These are phyloP conservation scores for Podosphaera leucotricha DNA, from an alignment of 2,329 filamentous ascomycete genomes.

Conservation along the genomic window DNA sequence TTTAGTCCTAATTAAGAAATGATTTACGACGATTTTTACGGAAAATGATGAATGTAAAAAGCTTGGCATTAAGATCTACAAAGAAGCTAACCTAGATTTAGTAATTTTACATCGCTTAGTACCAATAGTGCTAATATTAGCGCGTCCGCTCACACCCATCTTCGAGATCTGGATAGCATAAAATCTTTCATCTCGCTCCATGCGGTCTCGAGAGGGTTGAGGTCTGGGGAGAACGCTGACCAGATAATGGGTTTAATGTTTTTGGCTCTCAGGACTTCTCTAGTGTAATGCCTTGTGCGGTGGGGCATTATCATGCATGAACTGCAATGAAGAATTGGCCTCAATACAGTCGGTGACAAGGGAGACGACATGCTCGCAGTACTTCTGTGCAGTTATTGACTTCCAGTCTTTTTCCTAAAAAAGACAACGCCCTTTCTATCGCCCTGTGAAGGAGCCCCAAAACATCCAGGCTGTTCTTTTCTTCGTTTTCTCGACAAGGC, in stretches of 20 bases:
- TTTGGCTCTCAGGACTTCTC: background rate
- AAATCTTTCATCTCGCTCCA: background rate
- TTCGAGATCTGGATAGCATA: background rate
- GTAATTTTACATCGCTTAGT: too few species aligned
- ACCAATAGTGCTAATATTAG: too few species aligned
- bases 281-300: background rate
- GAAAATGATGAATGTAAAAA: too few species aligned
- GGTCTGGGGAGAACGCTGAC: background rate
- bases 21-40: too few species aligned
- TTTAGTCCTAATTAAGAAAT: too few species aligned
- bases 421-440: background rate
- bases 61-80: too few species aligned
- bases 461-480: background rate
- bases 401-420: background rate
- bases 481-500: background rate
- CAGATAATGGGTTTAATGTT: background rate
- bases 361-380: background rate
- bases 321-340: background rate
- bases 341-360: background rate
- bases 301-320: background rate
- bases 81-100: too few species aligned
- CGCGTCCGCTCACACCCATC: too few species aligned
- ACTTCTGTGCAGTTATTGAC: background rate
- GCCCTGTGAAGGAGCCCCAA: background rate
- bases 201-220: background rate